Conservation (phyloP, 1,284 basidiomycete species). For the Xerocomus nothofagi region DNA sequence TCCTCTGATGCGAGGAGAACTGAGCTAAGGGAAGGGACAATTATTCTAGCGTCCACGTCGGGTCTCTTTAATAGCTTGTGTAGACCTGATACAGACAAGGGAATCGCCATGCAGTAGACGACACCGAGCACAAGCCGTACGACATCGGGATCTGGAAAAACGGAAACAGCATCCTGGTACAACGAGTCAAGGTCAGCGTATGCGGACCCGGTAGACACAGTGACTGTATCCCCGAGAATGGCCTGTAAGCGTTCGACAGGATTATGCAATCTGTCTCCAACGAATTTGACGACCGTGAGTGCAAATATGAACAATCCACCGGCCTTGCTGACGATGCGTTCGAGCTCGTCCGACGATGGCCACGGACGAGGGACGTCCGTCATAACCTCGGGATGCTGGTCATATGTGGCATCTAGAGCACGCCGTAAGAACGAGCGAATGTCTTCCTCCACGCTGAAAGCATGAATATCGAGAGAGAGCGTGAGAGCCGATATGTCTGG, state of each 20-base stretch:
- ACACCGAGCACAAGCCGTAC: slow-evolving; percentile 21
- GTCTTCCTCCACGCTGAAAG: slow-evolving; percentile 19
- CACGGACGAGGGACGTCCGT: slow-evolving; percentile 18
- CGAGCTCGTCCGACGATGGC: slow-evolving; percentile 23
- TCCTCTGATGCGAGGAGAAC: slow-evolving; percentile 24
- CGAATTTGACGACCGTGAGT: slow-evolving; percentile 20
- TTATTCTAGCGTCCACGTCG: slow-evolving; percentile 18
- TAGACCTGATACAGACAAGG: slow-evolving; percentile 18
- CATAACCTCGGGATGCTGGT: slow-evolving; percentile 20
- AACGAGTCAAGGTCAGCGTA: slow-evolving; percentile 22
- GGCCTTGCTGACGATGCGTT: slow-evolving; percentile 20
- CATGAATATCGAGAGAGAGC: slow-evolving; percentile 15
- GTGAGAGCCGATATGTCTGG: slow-evolving; percentile 12
- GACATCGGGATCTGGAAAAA: slow-evolving; percentile 16
- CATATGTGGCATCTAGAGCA: slow-evolving; percentile 13
- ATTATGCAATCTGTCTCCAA: slow-evolving; percentile 12
- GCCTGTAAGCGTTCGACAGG: slow-evolving; percentile 15
- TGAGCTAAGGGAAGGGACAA: slow-evolving; percentile 19
- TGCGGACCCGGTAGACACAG: slow-evolving; percentile 7
- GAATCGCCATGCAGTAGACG: slow-evolving; percentile 19
- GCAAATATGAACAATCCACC: slow-evolving; percentile 30
- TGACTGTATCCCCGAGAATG: slow-evolving; percentile 11
- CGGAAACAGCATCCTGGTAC: slow-evolving; percentile 21
- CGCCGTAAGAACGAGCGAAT: slow-evolving; percentile 20
- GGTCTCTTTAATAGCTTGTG: slow-evolving; percentile 15